Conservation (phyloP, 148 eudicot species). For the Chenopodium quinoa region DNA sequence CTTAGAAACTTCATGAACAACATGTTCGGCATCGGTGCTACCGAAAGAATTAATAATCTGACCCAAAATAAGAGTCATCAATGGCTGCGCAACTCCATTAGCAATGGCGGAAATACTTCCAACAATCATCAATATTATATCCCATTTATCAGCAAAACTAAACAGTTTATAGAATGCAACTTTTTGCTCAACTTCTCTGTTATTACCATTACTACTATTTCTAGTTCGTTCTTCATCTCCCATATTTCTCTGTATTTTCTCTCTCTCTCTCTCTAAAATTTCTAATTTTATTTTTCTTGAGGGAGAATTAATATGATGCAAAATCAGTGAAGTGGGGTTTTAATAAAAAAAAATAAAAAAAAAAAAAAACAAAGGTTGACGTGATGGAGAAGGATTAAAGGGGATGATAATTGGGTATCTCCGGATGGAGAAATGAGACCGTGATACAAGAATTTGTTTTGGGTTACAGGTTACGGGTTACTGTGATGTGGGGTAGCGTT, state of each 20-base stretch:
- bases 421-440: too few relatives aligned
- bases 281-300: not conserved
- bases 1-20: constrained; percentile 68
- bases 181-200: constrained; percentile 27
- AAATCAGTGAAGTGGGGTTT: not conserved
- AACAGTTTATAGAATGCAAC: constrained; percentile 56
- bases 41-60: constrained; percentile 63
- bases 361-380: too few relatives aligned
- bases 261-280: not conserved
- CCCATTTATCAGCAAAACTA: constrained; percentile 47
- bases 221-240: not conserved
- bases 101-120: constrained; percentile 51
- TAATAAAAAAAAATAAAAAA: not conserved
- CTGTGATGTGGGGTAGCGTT: not conserved
- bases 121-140: constrained; percentile 46
- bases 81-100: constrained; percentile 66
- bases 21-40: constrained; percentile 26
- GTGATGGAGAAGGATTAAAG: not conserved
- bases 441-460: not conserved
- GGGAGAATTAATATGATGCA: not conserved
- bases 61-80: constrained; percentile 65
- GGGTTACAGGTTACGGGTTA: not conserved
- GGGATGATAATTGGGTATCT: not conserved
- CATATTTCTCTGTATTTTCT: not conserved
- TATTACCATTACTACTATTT: not conserved